Conservation (phyloP, 176 grass and related monocot species). For the Oryza meridionalis region DNA sequence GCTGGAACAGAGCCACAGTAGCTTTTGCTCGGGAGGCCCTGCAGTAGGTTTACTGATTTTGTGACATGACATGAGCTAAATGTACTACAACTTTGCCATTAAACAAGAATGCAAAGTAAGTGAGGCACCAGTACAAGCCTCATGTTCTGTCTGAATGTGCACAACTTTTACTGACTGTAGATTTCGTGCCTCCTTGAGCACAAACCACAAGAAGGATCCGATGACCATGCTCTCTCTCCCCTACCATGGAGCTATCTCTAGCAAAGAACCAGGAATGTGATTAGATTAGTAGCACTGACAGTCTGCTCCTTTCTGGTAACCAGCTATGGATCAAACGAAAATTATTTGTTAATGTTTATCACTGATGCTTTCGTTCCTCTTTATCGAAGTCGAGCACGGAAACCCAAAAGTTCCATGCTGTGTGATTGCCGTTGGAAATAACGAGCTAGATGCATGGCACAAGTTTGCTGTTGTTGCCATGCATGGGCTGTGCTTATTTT, state of each 20-base stretch:
- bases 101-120: neutral
- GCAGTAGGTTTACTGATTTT: constrained; percentile 15
- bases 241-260: neutral
- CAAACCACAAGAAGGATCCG: constrained; percentile 29
- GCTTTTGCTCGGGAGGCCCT: neutral
- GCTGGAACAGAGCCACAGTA: neutral
- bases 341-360: neutral
- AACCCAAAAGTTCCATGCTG: constrained; percentile 46
- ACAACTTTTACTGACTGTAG: constrained; percentile 14
- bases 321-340: constrained; percentile 3
- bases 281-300: constrained; percentile 12
- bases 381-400: constrained; percentile 34
- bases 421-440: constrained; percentile 21
- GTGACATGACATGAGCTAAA: constrained; percentile 33
- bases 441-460: constrained; percentile 16
- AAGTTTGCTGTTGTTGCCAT: constrained; percentile 27
- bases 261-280: constrained; percentile 11
- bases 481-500: constrained; percentile 8
- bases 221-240: constrained; percentile 1
- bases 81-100: constrained; percentile 28
- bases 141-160: constrained; percentile 45
- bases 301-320: neutral
- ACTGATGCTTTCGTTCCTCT: constrained; percentile 23
- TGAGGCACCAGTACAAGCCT: constrained; percentile 22
- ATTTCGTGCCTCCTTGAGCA: constrained; percentile 23